These are phyloP conservation scores for Phaeophleospora eucalypticola DNA, from an alignment of 2,329 filamentous ascomycete genomes.

Conservation along the genomic window DNA sequence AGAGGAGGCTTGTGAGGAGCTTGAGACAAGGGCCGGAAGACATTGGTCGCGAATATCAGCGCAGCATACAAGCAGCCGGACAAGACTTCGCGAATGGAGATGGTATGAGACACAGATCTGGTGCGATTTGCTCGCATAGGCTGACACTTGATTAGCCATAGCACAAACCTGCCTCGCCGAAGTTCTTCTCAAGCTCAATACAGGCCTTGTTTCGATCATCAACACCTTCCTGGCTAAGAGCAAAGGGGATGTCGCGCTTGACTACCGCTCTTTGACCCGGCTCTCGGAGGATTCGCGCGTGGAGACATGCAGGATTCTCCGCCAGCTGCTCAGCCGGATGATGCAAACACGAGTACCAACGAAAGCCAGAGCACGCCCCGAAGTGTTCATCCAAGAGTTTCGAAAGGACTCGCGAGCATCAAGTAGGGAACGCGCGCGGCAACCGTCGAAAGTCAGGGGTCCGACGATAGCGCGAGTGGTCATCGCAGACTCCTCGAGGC, in stretches of 20 bases:
- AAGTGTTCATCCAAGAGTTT: background rate
- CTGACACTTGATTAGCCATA: conserved; percentile 33
- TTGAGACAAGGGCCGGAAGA: conserved; percentile 41
- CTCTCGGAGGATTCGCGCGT: conserved; percentile 43
- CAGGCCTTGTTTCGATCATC: conserved; percentile 46
- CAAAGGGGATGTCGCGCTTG: conserved; percentile 31
- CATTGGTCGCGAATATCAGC: conserved; percentile 41
- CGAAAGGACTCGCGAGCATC: background rate
- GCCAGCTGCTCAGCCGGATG: conserved; percentile 34
- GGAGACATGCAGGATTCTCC: conserved; percentile 42
- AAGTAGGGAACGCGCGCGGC: conserved; percentile 6
- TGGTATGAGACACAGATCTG: conserved; percentile 32
- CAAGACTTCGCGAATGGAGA: conserved; percentile 43
- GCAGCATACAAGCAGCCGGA: conserved; percentile 36
- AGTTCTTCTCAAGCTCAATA: conserved; percentile 45
- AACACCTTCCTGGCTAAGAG: conserved; percentile 40
- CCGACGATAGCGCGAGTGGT: conserved; percentile 28
- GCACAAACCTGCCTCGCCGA: conserved; percentile 45
- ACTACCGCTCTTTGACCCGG: conserved; percentile 43
- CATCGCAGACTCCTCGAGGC: conserved; percentile 28
- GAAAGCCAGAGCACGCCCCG: background rate
- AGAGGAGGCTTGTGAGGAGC: conserved; percentile 38
- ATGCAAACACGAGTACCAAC: background rate
- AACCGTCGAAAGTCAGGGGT: conserved; percentile 12
- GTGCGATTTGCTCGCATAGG: background rate